phyloP scores from a whole-genome alignment of 805 yeast genomes.

The Myxozyma neglecta region DNA sequence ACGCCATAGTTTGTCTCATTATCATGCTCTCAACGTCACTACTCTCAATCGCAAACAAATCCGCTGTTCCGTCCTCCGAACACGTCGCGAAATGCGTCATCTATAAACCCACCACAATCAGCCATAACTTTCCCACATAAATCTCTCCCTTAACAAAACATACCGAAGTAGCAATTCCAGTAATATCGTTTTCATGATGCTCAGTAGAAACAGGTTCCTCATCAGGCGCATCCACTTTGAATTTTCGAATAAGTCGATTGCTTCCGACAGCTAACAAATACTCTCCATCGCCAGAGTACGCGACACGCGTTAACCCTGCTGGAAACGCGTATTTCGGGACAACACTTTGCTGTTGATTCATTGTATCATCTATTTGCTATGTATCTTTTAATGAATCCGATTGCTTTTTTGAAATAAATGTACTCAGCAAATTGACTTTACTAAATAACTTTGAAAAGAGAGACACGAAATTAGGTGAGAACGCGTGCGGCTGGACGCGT shows the following conservation, averaged over 20 bases:
- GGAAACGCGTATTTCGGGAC: slow-evolving; percentile 41
- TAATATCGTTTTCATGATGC: slow-evolving; percentile 32
- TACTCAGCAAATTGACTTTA: background rate
- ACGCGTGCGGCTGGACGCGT: slow-evolving; percentile 7
- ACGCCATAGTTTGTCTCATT: slow-evolving; percentile 38
- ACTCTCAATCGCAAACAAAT: slow-evolving; percentile 35
- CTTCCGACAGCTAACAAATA: slow-evolving; percentile 42
- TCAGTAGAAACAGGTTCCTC: slow-evolving; percentile 41
- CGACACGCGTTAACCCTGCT: slow-evolving; percentile 39
- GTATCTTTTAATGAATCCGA: background rate
- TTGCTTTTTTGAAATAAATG: background rate
- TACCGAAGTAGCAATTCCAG: slow-evolving; percentile 36
- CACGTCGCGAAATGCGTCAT: slow-evolving; percentile 43
- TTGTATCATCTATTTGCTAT: background rate
- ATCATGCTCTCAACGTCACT: slow-evolving; percentile 33
- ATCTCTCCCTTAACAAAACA: background rate
- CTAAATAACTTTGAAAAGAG: background rate
- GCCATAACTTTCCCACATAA: background rate
- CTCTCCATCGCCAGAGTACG: slow-evolving; percentile 40
- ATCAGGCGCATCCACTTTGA: slow-evolving; percentile 35
- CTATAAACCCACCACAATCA: background rate
- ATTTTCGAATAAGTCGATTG: slow-evolving; percentile 40
- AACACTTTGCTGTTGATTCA: slow-evolving; percentile 9
- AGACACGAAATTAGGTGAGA: background rate
- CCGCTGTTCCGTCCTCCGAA: slow-evolving; percentile 47